These are phyloP conservation scores for Xylaria sp. DNA, from an alignment of 2,329 filamentous ascomycete species.

Conservation along the genomic window DNA sequence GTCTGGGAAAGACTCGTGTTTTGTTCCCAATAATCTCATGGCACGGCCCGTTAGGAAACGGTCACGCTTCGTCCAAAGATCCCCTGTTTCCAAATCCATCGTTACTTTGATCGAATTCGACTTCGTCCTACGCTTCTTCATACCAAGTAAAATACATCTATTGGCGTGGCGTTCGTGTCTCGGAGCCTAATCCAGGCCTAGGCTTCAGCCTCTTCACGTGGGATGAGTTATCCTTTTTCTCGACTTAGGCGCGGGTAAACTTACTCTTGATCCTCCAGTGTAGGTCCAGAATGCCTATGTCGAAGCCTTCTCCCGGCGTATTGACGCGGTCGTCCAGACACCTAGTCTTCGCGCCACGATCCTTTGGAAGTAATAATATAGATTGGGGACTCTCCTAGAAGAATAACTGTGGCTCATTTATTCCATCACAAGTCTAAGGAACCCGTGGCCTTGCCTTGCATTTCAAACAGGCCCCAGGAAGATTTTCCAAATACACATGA, in stretches of 20 bases:
- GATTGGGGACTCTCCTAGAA: not conserved
- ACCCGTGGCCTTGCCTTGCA: not conserved
- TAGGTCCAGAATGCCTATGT: not conserved
- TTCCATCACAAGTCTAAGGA: not conserved
- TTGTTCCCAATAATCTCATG: not conserved
- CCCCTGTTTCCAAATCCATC: not conserved
- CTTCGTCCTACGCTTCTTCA: conserved; percentile 2
- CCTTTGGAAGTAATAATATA: not conserved
- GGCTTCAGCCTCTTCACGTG: conserved; percentile 4
- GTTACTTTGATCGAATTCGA: not conserved
- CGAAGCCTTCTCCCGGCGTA: not conserved
- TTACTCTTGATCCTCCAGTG: not conserved
- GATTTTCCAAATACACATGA: conserved; percentile 5
- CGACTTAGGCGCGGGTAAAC: not conserved
- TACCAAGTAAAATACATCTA: not conserved
- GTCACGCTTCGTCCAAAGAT: too few species aligned
- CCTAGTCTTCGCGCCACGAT: not conserved
- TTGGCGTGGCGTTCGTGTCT: conserved; percentile 1
- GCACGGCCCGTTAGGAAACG: too few species aligned
- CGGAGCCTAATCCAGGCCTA: not conserved
- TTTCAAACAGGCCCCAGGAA: not conserved
- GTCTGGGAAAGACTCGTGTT: not conserved
- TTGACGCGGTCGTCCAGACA: not conserved
- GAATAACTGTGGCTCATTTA: not conserved
- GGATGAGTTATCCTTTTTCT: not conserved